Conservation (phyloP, 306 rosid genomes). For the Cucurbita maxima region DNA sequence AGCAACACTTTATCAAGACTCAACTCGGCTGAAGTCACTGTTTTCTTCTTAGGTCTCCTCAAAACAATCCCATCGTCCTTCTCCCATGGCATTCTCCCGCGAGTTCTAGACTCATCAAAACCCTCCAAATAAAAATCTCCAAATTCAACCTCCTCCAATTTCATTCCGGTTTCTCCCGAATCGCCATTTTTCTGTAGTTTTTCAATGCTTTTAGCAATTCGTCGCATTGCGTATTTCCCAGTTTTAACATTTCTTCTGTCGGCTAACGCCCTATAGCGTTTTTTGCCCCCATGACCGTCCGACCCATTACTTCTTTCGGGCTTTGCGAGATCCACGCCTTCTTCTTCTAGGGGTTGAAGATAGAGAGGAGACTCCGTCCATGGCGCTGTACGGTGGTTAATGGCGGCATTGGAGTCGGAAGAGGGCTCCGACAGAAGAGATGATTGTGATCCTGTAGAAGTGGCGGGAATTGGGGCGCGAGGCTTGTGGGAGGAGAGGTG, state of each 20-base stretch:
- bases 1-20: constrained; percentile 43
- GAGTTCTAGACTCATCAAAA: constrained; percentile 10
- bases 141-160: constrained; percentile 19
- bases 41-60: constrained; percentile 31
- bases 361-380: constrained; percentile 64
- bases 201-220: constrained; percentile 32
- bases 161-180: constrained; percentile 16
- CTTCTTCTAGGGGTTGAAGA: constrained; percentile 24
- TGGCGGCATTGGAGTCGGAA: constrained; percentile 17
- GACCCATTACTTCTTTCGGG: constrained; percentile 12
- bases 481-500: not conserved
- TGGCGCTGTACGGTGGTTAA: constrained; percentile 60
- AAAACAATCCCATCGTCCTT: constrained; percentile 30
- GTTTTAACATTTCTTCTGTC: constrained; percentile 28
- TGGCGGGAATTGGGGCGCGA: not conserved
- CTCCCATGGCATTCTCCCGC: constrained; percentile 72
- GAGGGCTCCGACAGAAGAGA: not conserved
- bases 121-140: constrained; percentile 23
- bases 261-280: constrained; percentile 15
- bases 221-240: constrained; percentile 38
- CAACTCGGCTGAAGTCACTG: constrained; percentile 35
- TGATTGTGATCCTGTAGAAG: not conserved
- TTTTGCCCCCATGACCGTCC: constrained; percentile 4
- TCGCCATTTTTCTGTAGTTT: constrained; percentile 20
- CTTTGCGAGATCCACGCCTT: constrained; percentile 30